Percentiles rank a stretch among this genome's conserved stretches.
Evolutionary conservation across 139 green algal species (phyloP).

Genomic region (Asterochloris sp.): DNA sequence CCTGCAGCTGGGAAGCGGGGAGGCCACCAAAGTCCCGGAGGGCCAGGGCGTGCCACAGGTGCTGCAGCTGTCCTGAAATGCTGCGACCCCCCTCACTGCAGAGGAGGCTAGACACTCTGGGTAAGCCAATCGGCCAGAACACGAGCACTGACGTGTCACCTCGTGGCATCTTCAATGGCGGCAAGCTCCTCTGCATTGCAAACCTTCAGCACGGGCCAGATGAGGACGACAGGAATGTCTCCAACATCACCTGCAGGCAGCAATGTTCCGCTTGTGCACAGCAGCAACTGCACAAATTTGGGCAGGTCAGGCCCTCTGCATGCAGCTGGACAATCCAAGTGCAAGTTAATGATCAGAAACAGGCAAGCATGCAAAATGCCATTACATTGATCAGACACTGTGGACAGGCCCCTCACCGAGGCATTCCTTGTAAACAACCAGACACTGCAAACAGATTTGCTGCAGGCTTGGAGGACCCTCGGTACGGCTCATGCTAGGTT

Average conservation of each 20-base stretch:
- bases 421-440: neutral
- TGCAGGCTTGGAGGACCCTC: neutral
- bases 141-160: too few relatives aligned
- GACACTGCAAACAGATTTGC: neutral
- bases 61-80: too few relatives aligned
- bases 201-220: neutral
- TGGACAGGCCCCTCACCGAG: neutral
- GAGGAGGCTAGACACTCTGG: too few relatives aligned
- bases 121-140: too few relatives aligned
- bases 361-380: neutral
- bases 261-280: too few relatives aligned
- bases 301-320: too few relatives aligned
- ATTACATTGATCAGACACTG: neutral
- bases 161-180: slow-evolving; percentile 10
- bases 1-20: too few relatives aligned
- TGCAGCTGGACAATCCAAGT: neutral
- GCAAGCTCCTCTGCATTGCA: slow-evolving; percentile 13
- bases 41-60: too few relatives aligned
- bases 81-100: too few relatives aligned
- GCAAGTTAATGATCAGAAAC: too few relatives aligned
- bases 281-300: neutral
- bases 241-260: slow-evolving; percentile 3
- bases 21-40: too few relatives aligned
- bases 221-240: slow-evolving; percentile 4
- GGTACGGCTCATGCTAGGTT: neutral